Evolutionary conservation across 108 stramenopile species (phyloP).

Genomic region (Discostella pseudostelligera): DNA sequence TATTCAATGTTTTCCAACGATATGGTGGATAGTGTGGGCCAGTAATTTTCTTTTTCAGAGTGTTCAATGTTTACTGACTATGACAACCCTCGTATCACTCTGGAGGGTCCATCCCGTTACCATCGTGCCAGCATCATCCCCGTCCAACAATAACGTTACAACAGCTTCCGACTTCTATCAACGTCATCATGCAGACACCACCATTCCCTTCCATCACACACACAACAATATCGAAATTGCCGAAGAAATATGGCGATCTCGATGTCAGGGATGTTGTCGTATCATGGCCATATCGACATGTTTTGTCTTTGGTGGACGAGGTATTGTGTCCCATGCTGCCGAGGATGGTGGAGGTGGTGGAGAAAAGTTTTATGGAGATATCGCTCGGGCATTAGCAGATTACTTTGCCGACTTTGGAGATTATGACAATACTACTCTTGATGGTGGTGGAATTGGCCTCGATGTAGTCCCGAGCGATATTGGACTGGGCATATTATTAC

Average conservation of each 20-base stretch:
- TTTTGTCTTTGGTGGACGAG: slow-evolving; percentile 83
- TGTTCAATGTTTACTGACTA: slow-evolving; percentile 22
- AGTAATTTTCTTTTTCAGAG: slow-evolving; percentile 10
- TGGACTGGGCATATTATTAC: slow-evolving; percentile 69
- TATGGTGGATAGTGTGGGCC: slow-evolving; percentile 30
- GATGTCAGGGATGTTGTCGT: slow-evolving; percentile 71
- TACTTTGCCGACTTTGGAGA: slow-evolving; percentile 65
- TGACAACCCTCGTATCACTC: slow-evolving; percentile 22
- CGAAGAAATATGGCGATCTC: slow-evolving; percentile 70
- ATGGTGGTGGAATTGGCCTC: slow-evolving; percentile 13
- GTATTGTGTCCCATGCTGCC: slow-evolving; percentile 47
- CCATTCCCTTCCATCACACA: slow-evolving; percentile 14
- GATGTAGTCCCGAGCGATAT: slow-evolving; percentile 86
- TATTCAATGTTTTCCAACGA: slow-evolving; percentile 15
- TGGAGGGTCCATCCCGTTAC: slow-evolving; percentile 2
- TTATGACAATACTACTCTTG: not conserved
- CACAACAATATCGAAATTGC: slow-evolving; percentile 9
- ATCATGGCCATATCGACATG: slow-evolving; percentile 70
- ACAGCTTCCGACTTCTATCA: slow-evolving; percentile 11
- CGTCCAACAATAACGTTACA: not conserved
- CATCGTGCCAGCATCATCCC: not conserved
- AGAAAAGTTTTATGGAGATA: slow-evolving; percentile 57
- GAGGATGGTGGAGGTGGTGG: slow-evolving; percentile 28
- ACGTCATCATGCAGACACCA: not conserved
- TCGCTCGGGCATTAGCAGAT: slow-evolving; percentile 76